These are phyloP conservation scores for Monosporascus sp. DNA, from an alignment of 2,329 filamentous ascomycete species.

Conservation along the genomic window DNA sequence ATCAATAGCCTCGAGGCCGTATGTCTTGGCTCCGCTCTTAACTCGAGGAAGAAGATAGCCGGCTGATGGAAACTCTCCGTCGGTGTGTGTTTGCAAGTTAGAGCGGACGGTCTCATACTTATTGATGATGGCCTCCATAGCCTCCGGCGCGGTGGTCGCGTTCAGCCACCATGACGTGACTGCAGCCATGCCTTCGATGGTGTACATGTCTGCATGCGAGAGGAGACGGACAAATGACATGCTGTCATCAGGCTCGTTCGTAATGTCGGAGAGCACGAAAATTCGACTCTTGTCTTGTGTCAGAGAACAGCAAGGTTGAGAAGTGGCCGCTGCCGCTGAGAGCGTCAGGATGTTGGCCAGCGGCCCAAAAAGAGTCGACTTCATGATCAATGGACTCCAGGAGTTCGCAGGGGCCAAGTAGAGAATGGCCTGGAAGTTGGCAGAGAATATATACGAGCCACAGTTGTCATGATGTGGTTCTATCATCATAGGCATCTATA, in stretches of 20 bases:
- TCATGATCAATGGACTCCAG: neutral
- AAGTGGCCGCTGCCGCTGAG: neutral
- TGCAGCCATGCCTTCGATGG: slow-evolving; percentile 28
- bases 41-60: slow-evolving; percentile 13
- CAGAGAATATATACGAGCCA: neutral
- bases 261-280: slow-evolving; percentile 27
- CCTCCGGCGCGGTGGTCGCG: slow-evolving; percentile 21
- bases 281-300: slow-evolving; percentile 20
- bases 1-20: slow-evolving; percentile 31
- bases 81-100: slow-evolving; percentile 35
- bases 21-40: slow-evolving; percentile 4
- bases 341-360: neutral
- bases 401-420: neutral
- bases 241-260: slow-evolving; percentile 29
- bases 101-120: slow-evolving; percentile 28
- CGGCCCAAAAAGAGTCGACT: neutral
- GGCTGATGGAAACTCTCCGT: slow-evolving; percentile 27
- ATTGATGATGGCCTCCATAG: slow-evolving; percentile 29
- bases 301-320: neutral
- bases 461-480: too few species aligned
- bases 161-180: slow-evolving; percentile 31
- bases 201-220: slow-evolving; percentile 30
- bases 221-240: slow-evolving; percentile 28
- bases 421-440: neutral
- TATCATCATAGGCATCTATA: too few species aligned